These are phyloP conservation scores for Sporisorium graminicola DNA, from an alignment of 1,284 basidiomycete species.

Conservation along the genomic window DNA sequence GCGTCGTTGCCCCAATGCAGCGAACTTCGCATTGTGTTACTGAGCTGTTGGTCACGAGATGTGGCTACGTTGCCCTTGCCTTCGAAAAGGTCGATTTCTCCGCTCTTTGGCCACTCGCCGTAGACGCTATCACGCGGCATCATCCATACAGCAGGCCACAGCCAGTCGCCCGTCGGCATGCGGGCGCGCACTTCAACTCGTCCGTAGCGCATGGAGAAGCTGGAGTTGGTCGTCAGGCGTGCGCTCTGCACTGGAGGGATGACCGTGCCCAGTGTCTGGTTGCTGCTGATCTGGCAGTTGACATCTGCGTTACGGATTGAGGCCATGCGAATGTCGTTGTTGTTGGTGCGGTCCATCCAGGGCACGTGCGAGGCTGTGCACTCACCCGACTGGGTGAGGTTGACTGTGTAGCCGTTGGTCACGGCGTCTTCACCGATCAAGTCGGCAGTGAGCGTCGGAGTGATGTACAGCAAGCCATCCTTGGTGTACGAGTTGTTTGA, in stretches of 20 bases:
- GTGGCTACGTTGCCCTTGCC: conserved; percentile 70
- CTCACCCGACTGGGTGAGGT: conserved; percentile 79
- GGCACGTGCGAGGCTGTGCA: conserved; percentile 73
- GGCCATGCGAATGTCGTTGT: conserved; percentile 72
- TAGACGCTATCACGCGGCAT: conserved; percentile 78
- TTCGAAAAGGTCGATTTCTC: conserved; percentile 84
- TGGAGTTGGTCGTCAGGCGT: conserved; percentile 78
- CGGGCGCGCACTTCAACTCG: conserved; percentile 84
- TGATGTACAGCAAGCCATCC: conserved; percentile 81
- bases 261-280: conserved; percentile 63
- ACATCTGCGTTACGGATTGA: neutral
- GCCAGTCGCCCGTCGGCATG: conserved; percentile 79
- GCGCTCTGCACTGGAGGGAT: conserved; percentile 85
- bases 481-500: conserved; percentile 82
- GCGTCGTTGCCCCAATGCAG: conserved; percentile 80
- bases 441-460: conserved; percentile 85
- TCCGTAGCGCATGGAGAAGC: conserved; percentile 79
- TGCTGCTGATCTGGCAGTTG: no score
- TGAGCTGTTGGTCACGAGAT: conserved; percentile 77
- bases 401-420: conserved; percentile 80
- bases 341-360: conserved; percentile 32
- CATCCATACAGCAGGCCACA: conserved; percentile 89
- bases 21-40: conserved; percentile 77
- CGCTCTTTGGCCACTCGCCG: conserved; percentile 81
- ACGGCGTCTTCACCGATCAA: conserved; percentile 76